phyloP scores from a whole-genome alignment of 2,329 filamentous ascomycete species.

The Aspergillus viridinutans region DNA sequence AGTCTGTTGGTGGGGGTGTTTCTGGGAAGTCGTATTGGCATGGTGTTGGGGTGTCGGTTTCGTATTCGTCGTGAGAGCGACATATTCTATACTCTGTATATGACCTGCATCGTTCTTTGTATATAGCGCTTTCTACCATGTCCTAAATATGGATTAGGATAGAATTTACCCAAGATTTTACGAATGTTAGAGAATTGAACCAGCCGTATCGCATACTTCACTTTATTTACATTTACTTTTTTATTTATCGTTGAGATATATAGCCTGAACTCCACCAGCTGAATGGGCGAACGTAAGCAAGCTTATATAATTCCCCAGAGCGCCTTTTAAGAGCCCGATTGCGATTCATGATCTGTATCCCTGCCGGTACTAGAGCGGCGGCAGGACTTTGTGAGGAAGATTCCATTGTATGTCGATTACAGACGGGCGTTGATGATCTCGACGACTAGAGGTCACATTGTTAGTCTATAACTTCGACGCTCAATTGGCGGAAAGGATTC shows the following conservation, averaged over 20 bases:
- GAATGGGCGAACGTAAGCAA: not conserved
- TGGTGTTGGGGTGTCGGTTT: conserved; percentile 40
- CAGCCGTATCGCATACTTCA: not conserved
- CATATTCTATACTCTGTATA: not conserved
- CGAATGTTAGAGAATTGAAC: not conserved
- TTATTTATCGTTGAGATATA: not conserved
- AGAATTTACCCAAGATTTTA: not conserved
- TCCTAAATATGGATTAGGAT: not conserved
- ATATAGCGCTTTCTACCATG: not conserved
- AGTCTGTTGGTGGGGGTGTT: conserved; percentile 24
- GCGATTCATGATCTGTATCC: not conserved
- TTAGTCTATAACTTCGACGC: conserved; percentile 15
- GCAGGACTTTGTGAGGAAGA: not conserved
- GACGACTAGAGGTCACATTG: conserved; percentile 45
- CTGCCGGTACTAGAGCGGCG: not conserved
- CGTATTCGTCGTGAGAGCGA: conserved; percentile 36
- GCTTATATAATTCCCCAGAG: not conserved
- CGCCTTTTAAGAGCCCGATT: not conserved
- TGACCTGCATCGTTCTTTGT: not conserved
- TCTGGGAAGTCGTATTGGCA: conserved; percentile 35
- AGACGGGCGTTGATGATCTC: conserved; percentile 65
- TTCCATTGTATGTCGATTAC: conserved; percentile 24
- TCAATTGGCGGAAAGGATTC: conserved; percentile 1
- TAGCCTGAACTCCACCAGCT: not conserved
- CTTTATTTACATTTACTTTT: not conserved